Base-by-base conservation (phyloP, 2,329 filamentous ascomycete genomes). In the Xylaria multiplex region DNA sequence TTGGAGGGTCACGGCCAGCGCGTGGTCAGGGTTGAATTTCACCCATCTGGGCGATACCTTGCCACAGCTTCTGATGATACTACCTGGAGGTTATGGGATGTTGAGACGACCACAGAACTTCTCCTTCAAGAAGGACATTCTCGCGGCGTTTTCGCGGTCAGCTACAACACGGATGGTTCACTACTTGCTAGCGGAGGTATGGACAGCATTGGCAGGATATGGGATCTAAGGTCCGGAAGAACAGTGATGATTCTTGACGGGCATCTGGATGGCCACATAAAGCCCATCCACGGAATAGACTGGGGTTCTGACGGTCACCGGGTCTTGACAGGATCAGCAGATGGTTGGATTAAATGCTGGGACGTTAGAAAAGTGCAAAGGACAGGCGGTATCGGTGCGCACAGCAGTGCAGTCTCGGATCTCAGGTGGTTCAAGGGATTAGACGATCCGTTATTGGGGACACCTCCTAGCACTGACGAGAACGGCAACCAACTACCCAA, bases 311-410 rank as follows among this genome's bases (percentile, higher is more conserved):
- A 99, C 76, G 93, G 95, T 6, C 90, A 97, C 77, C 89, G 96
- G n/a, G 88, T 98, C 8, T 83, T 98, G n/a, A 93, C 93, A 0
- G 94, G 93, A 1, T 96, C 93, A 14, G 93, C 90, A 2, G 96
- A 99, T 76, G 95, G 95, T 19, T 98, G 96, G 87, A 90, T 97
- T 75, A 98, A 97, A 79, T 97, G 95, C 80, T 99, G 96, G 96
- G 96, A 99, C 76, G 85, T 99, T 59, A 89, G 96, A 52, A 95
- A 96, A 74, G 94, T 98, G 55, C 88, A 91, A 72, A 90, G 90
- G 69, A 90, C 88, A 0, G 95, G 93, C 13, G 92, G 91, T 19
- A 91, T 99, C 53, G 96, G 95, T 55, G 95, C 96, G 6, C 96
- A 99, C 78, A 91, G 88, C 56, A 95, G 93, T 70, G 91, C 96